Percentiles rank a stretch among this genome's conserved stretches.
Evolutionary conservation across 352 stramenopile genomes (phyloP).

Genomic region (Phytophthora multivora): DNA sequence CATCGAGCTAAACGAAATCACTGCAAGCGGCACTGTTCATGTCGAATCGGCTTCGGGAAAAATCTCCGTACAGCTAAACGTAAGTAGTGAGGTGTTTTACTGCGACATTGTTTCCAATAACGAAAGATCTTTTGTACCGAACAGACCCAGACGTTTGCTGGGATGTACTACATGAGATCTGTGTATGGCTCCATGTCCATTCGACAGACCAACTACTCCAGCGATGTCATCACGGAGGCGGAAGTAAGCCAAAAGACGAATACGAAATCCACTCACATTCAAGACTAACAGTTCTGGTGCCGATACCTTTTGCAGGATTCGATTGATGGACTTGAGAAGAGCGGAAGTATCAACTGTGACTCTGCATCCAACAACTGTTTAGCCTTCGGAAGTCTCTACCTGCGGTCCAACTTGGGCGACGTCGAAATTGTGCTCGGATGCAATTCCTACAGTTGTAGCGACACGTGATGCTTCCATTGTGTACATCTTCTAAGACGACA

Average conservation of each 20-base stretch:
- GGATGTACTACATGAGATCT: slow-evolving; percentile 72
- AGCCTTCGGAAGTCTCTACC: slow-evolving; percentile 66
- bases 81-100: slow-evolving; percentile 2
- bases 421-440: slow-evolving; percentile 76
- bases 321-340: slow-evolving; percentile 39
- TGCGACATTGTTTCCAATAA: background rate
- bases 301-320: slow-evolving; percentile 15
- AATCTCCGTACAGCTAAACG: slow-evolving; percentile 60
- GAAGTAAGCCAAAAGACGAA: slow-evolving; percentile 22
- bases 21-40: slow-evolving; percentile 57
- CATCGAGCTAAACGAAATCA: slow-evolving; percentile 55
- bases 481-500: background rate
- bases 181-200: slow-evolving; percentile 65
- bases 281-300: background rate
- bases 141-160: slow-evolving; percentile 58
- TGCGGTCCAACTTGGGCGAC: slow-evolving; percentile 63
- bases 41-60: slow-evolving; percentile 71
- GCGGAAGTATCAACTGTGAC: slow-evolving; percentile 77
- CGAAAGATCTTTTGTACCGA: background rate
- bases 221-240: slow-evolving; percentile 43
- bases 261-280: background rate
- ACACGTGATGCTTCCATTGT: background rate
- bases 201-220: slow-evolving; percentile 58
- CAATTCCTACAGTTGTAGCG: slow-evolving; percentile 64
- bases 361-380: slow-evolving; percentile 53